A percentile compares a stretch with the other conserved stretches of the same genome.
phyloP scores from a whole-genome alignment of 192 early-diverging fungal species.

The Powellomyces hirtus region DNA sequence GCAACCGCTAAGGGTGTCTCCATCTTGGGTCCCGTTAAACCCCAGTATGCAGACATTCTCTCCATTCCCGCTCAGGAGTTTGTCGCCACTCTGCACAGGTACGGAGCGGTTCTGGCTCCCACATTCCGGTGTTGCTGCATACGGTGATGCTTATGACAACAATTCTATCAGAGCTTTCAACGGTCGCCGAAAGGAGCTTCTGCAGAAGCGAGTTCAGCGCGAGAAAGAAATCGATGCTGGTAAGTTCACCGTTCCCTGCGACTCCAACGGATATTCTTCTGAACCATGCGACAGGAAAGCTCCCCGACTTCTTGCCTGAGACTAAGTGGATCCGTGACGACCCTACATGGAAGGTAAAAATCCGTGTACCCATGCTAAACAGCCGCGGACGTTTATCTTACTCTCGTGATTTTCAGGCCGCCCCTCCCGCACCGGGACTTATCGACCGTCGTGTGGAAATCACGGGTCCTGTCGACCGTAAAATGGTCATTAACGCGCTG shows the following conservation, averaged over 20 bases:
- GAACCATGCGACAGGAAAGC: no score
- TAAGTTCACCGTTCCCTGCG: no score
- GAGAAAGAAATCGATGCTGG: constrained; percentile 81
- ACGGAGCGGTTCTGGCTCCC: neutral
- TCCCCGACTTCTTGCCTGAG: constrained; percentile 91
- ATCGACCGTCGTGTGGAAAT: constrained; percentile 94
- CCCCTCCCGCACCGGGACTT: constrained; percentile 85
- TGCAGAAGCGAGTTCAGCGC: constrained; percentile 75
- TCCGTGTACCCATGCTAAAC: neutral
- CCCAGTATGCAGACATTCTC: constrained; percentile 69
- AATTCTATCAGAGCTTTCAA: constrained; percentile 82
- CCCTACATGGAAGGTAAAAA: constrained; percentile 70
- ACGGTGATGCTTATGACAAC: no score
- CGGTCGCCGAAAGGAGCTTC: constrained; percentile 78
- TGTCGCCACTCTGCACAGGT: constrained; percentile 84
- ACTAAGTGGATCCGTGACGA: constrained; percentile 89
- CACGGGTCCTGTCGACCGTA: constrained; percentile 95
- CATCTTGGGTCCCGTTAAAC: constrained; percentile 48
- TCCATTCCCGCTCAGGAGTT: constrained; percentile 79
- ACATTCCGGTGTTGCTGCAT: neutral
- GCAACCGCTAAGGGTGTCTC: constrained; percentile 34
- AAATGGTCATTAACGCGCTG: constrained; percentile 99
- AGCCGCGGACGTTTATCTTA: neutral
- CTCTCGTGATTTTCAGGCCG: constrained; percentile 45
- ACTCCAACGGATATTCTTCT: no score